These are phyloP conservation scores for Schwanniomyces occidentalis DNA, from an alignment of 805 yeast species.

Conservation along the genomic window DNA sequence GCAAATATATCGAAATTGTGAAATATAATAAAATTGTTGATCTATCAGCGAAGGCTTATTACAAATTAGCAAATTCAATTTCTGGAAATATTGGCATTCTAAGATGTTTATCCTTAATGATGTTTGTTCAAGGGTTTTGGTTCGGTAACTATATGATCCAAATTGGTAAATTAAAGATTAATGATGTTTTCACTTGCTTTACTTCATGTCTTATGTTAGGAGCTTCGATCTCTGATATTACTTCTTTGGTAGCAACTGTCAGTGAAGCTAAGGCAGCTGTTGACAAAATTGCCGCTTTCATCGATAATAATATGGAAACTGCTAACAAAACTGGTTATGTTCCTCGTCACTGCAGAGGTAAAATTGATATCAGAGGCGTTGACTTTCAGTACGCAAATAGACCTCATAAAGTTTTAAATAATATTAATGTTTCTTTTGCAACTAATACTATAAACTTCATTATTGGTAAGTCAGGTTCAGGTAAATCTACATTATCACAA, in stretches of 20 bases:
- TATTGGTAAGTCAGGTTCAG: conserved; percentile 89
- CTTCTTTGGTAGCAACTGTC: conserved; percentile 58
- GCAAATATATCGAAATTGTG: conserved; percentile 51
- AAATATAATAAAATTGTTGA: conserved; percentile 42
- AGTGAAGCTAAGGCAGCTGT: conserved; percentile 77
- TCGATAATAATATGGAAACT: conserved; percentile 17
- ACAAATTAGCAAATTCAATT: conserved; percentile 46
- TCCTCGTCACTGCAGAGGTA: conserved; percentile 38
- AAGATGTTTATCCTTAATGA: conserved; percentile 58
- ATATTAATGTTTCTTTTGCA: conserved; percentile 39
- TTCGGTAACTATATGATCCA: conserved; percentile 74
- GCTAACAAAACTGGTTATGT: conserved; percentile 7
- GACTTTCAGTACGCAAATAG: conserved; percentile 66
- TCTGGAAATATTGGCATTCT: conserved; percentile 58
- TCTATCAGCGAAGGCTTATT: conserved; percentile 38
- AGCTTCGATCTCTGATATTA: conserved; percentile 51
- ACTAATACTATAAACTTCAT: conserved; percentile 56
- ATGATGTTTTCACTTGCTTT: conserved; percentile 78
- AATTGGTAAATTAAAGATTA: conserved; percentile 49
- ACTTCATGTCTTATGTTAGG: conserved; percentile 79
- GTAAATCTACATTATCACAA: conserved; percentile 80
- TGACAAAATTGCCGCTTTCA: conserved; percentile 43
- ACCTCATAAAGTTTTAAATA: conserved; percentile 45
- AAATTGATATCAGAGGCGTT: conserved; percentile 55
- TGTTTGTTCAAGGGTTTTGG: conserved; percentile 93